A percentile compares a stretch with the other conserved stretches of the same genome.
phyloP scores from a whole-genome alignment of 768 basidiomycete species.

The Neoboletus brunneissimus region DNA sequence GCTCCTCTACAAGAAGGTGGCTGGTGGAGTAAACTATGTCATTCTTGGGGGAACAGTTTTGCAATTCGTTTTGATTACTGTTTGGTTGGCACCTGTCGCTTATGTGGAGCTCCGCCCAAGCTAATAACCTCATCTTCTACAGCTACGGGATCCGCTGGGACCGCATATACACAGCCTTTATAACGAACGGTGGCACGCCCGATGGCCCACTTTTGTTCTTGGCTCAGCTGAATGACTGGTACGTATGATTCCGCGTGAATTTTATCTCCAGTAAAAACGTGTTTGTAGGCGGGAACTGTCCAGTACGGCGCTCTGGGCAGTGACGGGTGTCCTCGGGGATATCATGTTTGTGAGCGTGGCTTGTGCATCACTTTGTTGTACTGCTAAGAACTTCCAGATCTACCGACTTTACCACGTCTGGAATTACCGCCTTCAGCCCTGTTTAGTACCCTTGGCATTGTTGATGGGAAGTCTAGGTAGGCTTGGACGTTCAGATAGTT shows the following conservation, averaged over 20 bases:
- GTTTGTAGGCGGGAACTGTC: conserved; percentile 5
- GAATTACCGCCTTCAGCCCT: conserved; percentile 1
- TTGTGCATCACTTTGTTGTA: background rate
- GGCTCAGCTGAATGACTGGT: conserved; percentile 1
- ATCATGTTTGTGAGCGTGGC: conserved; percentile 1
- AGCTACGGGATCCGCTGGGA: conserved; percentile 9
- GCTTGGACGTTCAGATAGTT: background rate
- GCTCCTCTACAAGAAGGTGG: background rate
- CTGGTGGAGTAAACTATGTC: background rate
- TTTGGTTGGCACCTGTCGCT: background rate
- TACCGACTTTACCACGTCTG: conserved; percentile 9
- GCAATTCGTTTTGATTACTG: conserved; percentile 9
- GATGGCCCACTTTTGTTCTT: conserved; percentile 4
- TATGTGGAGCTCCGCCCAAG: background rate
- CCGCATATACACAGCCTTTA: conserved; percentile 6
- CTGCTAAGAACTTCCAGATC: background rate
- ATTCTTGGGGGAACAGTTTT: conserved; percentile 1
- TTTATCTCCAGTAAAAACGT: background rate
- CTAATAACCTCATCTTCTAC: background rate
- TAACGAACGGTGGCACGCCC: conserved; percentile 1
- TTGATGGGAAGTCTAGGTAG: conserved; percentile 1
- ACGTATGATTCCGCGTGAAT: background rate
- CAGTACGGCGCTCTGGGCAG: conserved; percentile 3
- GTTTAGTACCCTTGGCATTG: background rate
- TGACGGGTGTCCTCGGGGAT: conserved; percentile 5